Conservation (phyloP, 441 rosid species). For the Cnidoscolus chayamansa region DNA sequence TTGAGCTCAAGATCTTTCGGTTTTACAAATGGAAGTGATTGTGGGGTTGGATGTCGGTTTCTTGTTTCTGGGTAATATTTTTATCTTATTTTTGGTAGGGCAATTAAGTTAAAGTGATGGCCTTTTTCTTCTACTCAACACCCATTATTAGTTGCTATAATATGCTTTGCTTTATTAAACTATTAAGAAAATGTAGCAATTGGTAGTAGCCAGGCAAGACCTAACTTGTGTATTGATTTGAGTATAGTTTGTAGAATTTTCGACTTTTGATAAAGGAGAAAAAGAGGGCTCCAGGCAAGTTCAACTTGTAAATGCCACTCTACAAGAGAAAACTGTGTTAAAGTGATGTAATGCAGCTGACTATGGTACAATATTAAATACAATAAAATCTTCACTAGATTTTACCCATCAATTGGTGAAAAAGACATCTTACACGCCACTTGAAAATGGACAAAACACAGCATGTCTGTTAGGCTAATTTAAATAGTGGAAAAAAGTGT, state of each 20-base stretch:
- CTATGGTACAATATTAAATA: slow-evolving; percentile 13
- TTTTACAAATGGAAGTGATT: background rate
- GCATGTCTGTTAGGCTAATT: background rate
- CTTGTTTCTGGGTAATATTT: background rate
- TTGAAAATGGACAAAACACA: slow-evolving; percentile 4
- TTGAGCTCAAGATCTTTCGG: background rate
- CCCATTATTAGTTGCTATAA: background rate
- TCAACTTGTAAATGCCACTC: background rate
- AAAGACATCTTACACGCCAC: slow-evolving; percentile 31
- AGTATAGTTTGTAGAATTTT: background rate
- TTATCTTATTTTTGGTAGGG: background rate
- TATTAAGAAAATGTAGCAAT: background rate
- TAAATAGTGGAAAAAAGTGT: slow-evolving; percentile 6
- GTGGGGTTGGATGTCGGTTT: background rate
- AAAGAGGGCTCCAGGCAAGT: background rate
- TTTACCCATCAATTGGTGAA: slow-evolving; percentile 25
- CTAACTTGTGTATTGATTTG: background rate
- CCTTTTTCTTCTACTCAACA: background rate
- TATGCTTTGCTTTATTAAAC: background rate
- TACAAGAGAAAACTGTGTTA: slow-evolving; percentile 6
- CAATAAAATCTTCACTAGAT: slow-evolving; percentile 39
- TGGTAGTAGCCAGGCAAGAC: background rate
- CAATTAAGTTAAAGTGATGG: background rate
- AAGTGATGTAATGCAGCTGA: slow-evolving; percentile 28
- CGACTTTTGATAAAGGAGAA: background rate